Conservation (phyloP, 1,284 basidiomycete species). For the Ustilago cynodontis region DNA sequence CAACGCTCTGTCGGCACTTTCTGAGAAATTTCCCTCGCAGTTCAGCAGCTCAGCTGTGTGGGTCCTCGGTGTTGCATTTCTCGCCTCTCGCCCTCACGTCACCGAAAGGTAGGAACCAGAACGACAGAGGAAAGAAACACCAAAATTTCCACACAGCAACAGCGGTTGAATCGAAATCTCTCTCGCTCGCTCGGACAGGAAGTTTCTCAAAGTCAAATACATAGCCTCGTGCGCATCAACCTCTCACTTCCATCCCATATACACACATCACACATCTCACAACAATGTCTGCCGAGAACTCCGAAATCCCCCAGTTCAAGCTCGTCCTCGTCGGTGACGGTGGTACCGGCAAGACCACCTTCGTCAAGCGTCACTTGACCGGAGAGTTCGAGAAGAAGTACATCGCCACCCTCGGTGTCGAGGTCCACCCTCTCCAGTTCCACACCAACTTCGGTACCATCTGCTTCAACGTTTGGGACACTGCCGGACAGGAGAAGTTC, state of each 20-base stretch:
- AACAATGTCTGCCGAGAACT: constrained; percentile 48
- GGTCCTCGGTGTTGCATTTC: constrained; percentile 26
- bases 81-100: neutral
- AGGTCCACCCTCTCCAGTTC: constrained; percentile 96
- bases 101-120: constrained; percentile 2
- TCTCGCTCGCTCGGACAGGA: neutral
- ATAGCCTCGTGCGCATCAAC: constrained; percentile 18
- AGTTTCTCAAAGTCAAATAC: constrained; percentile 6
- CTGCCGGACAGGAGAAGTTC: constrained; percentile 99
- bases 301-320: constrained; percentile 90
- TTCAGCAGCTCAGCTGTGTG: neutral
- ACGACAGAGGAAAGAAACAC: neutral
- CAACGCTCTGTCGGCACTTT: neutral
- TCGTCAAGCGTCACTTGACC: constrained; percentile 88
- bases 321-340: constrained; percentile 98
- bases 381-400: constrained; percentile 99
- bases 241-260: neutral
- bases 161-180: neutral
- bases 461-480: constrained; percentile 99
- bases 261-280: neutral
- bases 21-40: neutral
- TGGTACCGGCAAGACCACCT: constrained; percentile 84
- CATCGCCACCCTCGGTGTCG: constrained; percentile 99
- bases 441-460: constrained; percentile 98
- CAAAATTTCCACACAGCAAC: constrained; percentile 8